Base-by-base conservation (phyloP, 2,329 filamentous ascomycete genomes). In the Colletotrichum abscissum region DNA sequence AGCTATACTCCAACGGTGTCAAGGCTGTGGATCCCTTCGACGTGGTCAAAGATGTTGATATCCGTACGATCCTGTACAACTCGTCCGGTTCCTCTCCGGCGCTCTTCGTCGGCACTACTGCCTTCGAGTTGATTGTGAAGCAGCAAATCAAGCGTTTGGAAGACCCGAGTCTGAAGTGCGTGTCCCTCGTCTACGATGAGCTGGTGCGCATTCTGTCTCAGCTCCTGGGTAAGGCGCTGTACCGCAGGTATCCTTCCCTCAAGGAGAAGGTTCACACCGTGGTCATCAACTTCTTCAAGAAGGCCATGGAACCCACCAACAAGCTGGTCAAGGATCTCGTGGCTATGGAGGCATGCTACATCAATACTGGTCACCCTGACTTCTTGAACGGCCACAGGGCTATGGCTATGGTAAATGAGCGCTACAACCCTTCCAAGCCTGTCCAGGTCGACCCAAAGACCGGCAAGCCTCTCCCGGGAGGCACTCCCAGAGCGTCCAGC, bases 101-200 rank as follows among this genome's bases (percentile, higher is more conserved):
- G 2, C 91, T 99, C 8, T 99, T 99, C 80, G 97, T 99, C 35
- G 97, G 97, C 69, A 98, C 97, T 8, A 97, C 94, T 7, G 97
- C 97, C n/a, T 99, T 99, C 79, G 97, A 99, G 84, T 88, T 98
- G 76, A 98, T 99, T 78, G 96, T 98, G 77, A 99, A 98, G 89
- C 95, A 98, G 83, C 95, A 99, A 83, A 99, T 99, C 85, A 97
- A 94, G 89, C 91, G 97, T 69, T 84, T 99, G 65, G 97, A 99
- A 84, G 97, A 99, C 74, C 97, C 97, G 52, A 98, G 95, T 82
- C 86, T 98, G 83, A 99, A 98, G 88, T 99, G 97, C 88, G 96
- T 98, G 52, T 97, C 95, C 65, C 88, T 99, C 66, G 96, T 99
- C 52, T 99, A 98, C 80, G 97, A 99, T 81, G 97, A 99, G 86